Conservation (phyloP, 2,329 filamentous ascomycete genomes). For the Cercospora nicotianae region DNA sequence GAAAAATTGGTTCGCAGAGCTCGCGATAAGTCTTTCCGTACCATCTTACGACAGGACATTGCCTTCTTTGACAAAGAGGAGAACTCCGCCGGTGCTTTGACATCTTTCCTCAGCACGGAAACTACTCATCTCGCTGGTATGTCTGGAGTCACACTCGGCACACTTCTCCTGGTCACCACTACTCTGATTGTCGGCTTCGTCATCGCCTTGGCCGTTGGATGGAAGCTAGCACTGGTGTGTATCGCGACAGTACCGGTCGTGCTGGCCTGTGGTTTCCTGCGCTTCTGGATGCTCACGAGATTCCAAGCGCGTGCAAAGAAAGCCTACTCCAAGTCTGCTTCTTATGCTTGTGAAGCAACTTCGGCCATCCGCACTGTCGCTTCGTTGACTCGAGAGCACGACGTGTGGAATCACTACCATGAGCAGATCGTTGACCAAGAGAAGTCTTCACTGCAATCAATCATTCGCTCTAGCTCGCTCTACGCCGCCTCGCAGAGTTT, state of each 20-base stretch:
- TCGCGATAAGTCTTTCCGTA: constrained; percentile 77
- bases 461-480: constrained; percentile 72
- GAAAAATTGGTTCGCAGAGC: constrained; percentile 81
- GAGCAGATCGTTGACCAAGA: constrained; percentile 66
- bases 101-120: constrained; percentile 84
- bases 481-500: constrained; percentile 85
- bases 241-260: constrained; percentile 75
- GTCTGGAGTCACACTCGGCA: constrained; percentile 83
- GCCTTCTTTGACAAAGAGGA: constrained; percentile 86
- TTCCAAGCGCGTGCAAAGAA: constrained; percentile 78
- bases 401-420: constrained; percentile 74
- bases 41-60: constrained; percentile 90
- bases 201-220: constrained; percentile 72
- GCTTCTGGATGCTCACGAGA: constrained; percentile 78
- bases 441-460: constrained; percentile 66
- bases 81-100: constrained; percentile 85
- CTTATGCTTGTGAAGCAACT: constrained; percentile 89
- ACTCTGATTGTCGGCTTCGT: constrained; percentile 74
- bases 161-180: constrained; percentile 75
- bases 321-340: constrained; percentile 77
- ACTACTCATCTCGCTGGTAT: constrained; percentile 86
- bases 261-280: constrained; percentile 78
- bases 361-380: constrained; percentile 92
- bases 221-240: constrained; percentile 85
- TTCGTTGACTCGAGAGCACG: constrained; percentile 79